Evolutionary conservation across 306 rosid species (phyloP).

Genomic region (Casuarina glauca): DNA sequence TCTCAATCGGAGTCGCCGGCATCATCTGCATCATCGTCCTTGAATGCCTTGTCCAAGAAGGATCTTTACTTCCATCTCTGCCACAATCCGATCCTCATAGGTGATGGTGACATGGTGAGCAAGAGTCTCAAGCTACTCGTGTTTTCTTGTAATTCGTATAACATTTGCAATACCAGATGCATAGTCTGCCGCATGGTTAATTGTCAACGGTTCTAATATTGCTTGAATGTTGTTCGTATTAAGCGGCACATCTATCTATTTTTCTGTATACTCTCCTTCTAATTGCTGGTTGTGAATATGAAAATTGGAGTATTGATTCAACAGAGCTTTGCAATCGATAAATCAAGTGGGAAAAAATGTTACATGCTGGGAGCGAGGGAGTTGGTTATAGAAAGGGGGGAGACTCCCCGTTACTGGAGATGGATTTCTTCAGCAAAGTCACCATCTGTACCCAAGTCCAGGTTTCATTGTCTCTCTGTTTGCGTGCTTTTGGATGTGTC

Average conservation of each 20-base stretch:
- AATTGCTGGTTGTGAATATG: neutral
- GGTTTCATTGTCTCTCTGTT: neutral
- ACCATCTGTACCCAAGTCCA: neutral
- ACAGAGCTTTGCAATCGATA: neutral
- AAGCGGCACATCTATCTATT: no score
- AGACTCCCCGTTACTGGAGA: neutral
- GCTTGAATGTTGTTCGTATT: no score
- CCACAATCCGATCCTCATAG: neutral
- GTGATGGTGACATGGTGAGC: neutral
- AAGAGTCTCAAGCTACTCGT: neutral
- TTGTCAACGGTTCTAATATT: no score
- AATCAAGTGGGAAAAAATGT: slow-evolving; percentile 6
- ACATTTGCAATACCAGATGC: no score
- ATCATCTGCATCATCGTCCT: neutral
- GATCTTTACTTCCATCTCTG: neutral
- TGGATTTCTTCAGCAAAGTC: neutral
- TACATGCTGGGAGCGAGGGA: slow-evolving; percentile 3
- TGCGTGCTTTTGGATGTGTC: neutral
- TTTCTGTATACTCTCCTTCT: neutral
- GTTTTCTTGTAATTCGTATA: no score
- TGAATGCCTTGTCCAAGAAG: slow-evolving; percentile 4
- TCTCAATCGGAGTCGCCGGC: slow-evolving; percentile 5
- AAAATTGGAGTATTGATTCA: neutral
- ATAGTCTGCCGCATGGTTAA: no score
- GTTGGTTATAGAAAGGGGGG: neutral